These are phyloP conservation scores for Ascobolus immersus DNA, from an alignment of 495 filamentous ascomycete genomes.

Conservation along the genomic window DNA sequence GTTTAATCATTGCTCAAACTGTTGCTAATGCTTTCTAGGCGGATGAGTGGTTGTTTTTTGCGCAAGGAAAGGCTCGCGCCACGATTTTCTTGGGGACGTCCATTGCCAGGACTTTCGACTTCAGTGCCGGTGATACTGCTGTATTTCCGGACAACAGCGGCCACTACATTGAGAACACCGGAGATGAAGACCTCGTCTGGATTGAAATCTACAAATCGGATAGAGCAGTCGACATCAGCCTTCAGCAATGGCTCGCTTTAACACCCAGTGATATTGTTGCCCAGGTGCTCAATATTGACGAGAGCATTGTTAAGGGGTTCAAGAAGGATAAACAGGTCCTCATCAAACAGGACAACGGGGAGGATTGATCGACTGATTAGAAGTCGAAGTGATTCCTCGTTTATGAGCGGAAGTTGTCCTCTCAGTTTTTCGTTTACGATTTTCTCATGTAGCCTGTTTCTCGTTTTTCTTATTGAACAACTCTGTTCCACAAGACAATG, in stretches of 20 bases:
- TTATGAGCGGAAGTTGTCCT: too few species aligned
- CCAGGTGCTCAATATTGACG: not conserved
- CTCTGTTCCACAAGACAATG: too few species aligned
- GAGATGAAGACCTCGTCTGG: constrained; percentile 33
- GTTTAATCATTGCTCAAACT: not conserved
- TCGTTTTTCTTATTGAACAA: too few species aligned
- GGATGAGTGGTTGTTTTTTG: constrained; percentile 43
- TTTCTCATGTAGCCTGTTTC: too few species aligned
- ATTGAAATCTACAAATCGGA: constrained; percentile 42
- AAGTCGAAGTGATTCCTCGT: too few species aligned
- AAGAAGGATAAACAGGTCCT: too few species aligned
- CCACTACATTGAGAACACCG: constrained; percentile 43
- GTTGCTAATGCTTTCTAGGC: constrained; percentile 17
- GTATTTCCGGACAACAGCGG: constrained; percentile 39
- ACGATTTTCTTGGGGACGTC: constrained; percentile 34
- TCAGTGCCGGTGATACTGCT: constrained; percentile 35
- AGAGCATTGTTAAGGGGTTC: too few species aligned
- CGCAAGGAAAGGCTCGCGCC: constrained; percentile 30
- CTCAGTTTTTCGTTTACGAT: too few species aligned
- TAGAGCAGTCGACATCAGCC: constrained; percentile 32
- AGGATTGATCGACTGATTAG: too few species aligned
- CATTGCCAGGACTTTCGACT: constrained; percentile 38
- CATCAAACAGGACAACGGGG: too few species aligned
- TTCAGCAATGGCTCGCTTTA: constrained; percentile 39
- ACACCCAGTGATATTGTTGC: constrained; percentile 20